These are phyloP conservation scores for Tetrapisispora nanseiensis DNA, from an alignment of 805 yeast genomes.

Conservation along the genomic window DNA sequence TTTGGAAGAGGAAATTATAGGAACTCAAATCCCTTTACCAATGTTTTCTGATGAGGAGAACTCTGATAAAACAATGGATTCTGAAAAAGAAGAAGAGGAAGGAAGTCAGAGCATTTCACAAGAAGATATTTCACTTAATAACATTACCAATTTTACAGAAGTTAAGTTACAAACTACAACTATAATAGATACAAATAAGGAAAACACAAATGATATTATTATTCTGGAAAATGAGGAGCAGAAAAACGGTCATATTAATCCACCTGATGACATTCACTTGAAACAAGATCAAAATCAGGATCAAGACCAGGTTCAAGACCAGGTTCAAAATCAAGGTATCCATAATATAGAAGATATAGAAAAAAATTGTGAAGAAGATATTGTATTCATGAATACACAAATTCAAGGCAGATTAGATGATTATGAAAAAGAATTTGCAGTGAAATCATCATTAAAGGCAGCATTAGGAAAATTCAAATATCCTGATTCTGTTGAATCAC, in stretches of 20 bases:
- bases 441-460: slow-evolving; percentile 9
- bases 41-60: slow-evolving; percentile 4
- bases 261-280: too few species aligned
- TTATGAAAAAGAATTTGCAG: slow-evolving; percentile 11
- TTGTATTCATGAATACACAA: slow-evolving; percentile 24
- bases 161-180: background rate
- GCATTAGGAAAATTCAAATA: slow-evolving; percentile 18
- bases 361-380: background rate
- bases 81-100: background rate
- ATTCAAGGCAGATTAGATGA: slow-evolving; percentile 27
- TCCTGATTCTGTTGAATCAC: background rate
- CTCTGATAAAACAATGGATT: background rate
- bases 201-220: background rate
- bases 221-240: too few species aligned
- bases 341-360: background rate
- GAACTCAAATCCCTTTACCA: slow-evolving; percentile 5
- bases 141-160: background rate
- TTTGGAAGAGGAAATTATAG: background rate
- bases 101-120: background rate
- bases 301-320: too few species aligned
- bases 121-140: background rate
- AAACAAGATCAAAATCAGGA: too few species aligned
- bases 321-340: background rate
- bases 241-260: too few species aligned
- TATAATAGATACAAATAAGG: background rate